Percentiles rank a stretch among this genome's conserved stretches.
Evolutionary conservation across 495 filamentous ascomycete species (phyloP).

Genomic region (Aspergillus steynii): DNA sequence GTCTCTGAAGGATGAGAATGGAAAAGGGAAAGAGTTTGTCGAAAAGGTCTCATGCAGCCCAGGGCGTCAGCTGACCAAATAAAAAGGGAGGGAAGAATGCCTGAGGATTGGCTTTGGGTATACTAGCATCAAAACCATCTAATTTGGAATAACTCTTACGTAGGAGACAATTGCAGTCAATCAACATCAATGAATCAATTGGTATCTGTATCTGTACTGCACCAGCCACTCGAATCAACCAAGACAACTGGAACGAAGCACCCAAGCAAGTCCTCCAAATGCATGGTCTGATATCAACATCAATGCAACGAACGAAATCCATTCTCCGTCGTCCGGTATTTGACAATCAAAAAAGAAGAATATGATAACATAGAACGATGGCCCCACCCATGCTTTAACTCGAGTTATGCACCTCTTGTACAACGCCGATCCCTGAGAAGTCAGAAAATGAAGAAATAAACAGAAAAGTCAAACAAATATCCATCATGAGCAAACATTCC

Average conservation of each 20-base stretch:
- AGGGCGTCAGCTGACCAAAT: too few species aligned
- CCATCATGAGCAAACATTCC: background rate
- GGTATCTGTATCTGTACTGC: constrained; percentile 1
- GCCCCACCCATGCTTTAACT: constrained; percentile 13
- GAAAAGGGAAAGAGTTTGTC: too few species aligned
- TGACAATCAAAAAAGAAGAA: constrained; percentile 1
- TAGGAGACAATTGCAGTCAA: background rate
- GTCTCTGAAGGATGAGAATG: too few species aligned
- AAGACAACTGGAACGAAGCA: background rate
- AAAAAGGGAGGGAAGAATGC: too few species aligned
- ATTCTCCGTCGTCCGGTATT: background rate
- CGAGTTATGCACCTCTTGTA: constrained; percentile 6
- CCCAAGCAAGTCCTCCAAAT: background rate
- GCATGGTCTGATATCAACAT: constrained; percentile 1
- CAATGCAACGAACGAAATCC: background rate
- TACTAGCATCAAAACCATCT: too few species aligned
- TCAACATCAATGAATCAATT: constrained; percentile 5
- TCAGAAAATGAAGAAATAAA: background rate
- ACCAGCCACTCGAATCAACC: background rate
- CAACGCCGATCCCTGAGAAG: background rate
- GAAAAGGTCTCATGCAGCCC: too few species aligned
- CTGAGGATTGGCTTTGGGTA: too few species aligned
- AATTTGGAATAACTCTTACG: too few species aligned
- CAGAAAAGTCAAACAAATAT: background rate
- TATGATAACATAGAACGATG: background rate